These are phyloP conservation scores for Daldinia childiae DNA, from an alignment of 495 filamentous ascomycete genomes.

Conservation along the genomic window DNA sequence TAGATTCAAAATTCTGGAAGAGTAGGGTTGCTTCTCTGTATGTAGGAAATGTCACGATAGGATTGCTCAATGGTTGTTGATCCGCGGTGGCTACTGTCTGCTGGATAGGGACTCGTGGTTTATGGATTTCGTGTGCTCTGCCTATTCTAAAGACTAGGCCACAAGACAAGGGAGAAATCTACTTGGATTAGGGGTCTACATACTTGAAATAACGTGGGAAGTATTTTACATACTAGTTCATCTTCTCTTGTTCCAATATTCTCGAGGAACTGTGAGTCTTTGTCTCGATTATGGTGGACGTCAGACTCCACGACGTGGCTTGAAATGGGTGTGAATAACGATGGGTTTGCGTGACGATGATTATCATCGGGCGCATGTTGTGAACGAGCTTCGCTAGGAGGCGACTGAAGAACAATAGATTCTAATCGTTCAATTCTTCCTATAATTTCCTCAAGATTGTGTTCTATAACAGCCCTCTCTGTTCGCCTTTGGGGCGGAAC, in stretches of 20 bases:
- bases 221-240: slow-evolving; percentile 22
- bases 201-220: background rate
- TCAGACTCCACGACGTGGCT: background rate
- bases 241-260: slow-evolving; percentile 27
- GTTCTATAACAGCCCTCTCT: background rate
- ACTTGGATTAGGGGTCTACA: background rate
- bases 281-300: slow-evolving; percentile 27
- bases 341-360: background rate
- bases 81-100: background rate
- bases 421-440: background rate
- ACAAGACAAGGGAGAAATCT: background rate
- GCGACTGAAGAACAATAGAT: background rate
- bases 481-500: slow-evolving; percentile 32
- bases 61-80: background rate
- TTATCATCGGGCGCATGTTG: background rate
- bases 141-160: background rate
- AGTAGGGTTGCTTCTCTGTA: slow-evolving; percentile 46
- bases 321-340: background rate
- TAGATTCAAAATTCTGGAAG: slow-evolving; percentile 50
- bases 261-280: slow-evolving; percentile 21
- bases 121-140: background rate
- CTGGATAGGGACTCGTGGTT: background rate
- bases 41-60: slow-evolving; percentile 1
- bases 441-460: background rate
- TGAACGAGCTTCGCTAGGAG: background rate